These are phyloP conservation scores for Hymenoscyphus occultus DNA, from an alignment of 2,329 filamentous ascomycete genomes.

Conservation along the genomic window DNA sequence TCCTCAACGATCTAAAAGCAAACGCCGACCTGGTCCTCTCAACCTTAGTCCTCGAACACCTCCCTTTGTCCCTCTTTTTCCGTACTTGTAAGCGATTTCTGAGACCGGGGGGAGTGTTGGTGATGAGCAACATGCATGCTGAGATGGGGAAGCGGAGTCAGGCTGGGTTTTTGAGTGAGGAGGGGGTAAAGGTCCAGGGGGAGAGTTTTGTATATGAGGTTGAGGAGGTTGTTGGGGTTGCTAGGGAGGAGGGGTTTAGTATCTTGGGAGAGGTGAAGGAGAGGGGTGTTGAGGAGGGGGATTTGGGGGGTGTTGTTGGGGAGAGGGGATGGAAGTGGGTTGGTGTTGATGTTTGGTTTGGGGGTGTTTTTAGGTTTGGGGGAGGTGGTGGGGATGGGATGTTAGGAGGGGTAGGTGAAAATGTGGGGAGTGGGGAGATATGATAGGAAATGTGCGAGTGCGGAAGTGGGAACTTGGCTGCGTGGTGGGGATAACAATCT, in stretches of 20 bases:
- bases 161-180: slow-evolving; percentile 58
- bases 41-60: slow-evolving; percentile 64
- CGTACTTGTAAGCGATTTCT: slow-evolving; percentile 44
- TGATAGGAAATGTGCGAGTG: neutral
- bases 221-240: slow-evolving; percentile 50
- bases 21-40: slow-evolving; percentile 48
- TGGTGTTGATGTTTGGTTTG: slow-evolving; percentile 53
- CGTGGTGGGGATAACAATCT: no score
- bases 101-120: slow-evolving; percentile 45
- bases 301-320: slow-evolving; percentile 46
- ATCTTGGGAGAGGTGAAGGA: slow-evolving; percentile 43
- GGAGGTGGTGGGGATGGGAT: neutral
- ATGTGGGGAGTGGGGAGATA: neutral
- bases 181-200: slow-evolving; percentile 56
- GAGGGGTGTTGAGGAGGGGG: slow-evolving; percentile 46
- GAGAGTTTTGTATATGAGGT: slow-evolving; percentile 56
- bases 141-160: slow-evolving; percentile 59
- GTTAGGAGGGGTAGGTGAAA: neutral
- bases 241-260: slow-evolving; percentile 44
- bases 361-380: slow-evolving; percentile 43
- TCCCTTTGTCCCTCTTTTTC: slow-evolving; percentile 53
- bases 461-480: no score
- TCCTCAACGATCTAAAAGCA: neutral
- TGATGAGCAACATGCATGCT: slow-evolving; percentile 67
- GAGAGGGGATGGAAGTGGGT: slow-evolving; percentile 63